Conservation (phyloP, 2,329 filamentous ascomycete species). For the Huntiella savannae region DNA sequence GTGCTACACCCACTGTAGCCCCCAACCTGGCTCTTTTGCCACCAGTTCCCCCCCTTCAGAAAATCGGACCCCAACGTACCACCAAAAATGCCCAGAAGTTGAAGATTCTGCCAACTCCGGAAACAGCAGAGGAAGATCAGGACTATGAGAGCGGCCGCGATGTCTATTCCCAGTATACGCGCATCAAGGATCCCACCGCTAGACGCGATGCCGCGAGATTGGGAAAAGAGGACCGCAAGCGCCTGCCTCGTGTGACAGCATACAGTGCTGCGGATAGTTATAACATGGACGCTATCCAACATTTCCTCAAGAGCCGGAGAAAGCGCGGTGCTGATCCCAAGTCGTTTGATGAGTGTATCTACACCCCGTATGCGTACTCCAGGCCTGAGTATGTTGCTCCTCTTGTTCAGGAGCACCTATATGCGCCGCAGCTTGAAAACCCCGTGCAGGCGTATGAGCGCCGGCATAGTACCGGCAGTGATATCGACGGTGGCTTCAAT, state of each 20-base stretch:
- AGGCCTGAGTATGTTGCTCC: constrained; percentile 41
- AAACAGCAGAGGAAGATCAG: constrained; percentile 52
- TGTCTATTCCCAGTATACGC: constrained; percentile 92
- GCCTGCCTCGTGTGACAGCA: constrained; percentile 77
- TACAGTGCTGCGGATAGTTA: constrained; percentile 93
- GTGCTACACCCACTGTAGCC: constrained; percentile 33
- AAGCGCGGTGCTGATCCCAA: constrained; percentile 74
- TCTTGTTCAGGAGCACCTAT: constrained; percentile 41
- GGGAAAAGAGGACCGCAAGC: constrained; percentile 79
- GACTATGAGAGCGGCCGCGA: constrained; percentile 89
- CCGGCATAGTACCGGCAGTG: constrained; percentile 58
- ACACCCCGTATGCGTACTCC: constrained; percentile 75
- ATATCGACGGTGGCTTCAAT: constrained; percentile 15
- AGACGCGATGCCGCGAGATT: constrained; percentile 77
- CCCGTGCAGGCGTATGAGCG: constrained; percentile 35
- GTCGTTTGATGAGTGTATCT: constrained; percentile 92
- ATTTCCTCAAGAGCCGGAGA: constrained; percentile 70
- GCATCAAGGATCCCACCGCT: constrained; percentile 92
- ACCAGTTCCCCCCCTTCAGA: constrained; percentile 24
- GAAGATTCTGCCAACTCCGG: constrained; percentile 85
- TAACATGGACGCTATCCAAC: constrained; percentile 73
- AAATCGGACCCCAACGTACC: constrained; percentile 86
- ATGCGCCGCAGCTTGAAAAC: constrained; percentile 36
- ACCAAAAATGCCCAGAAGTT: constrained; percentile 93
- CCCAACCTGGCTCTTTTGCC: constrained; percentile 17